A percentile compares a stretch with the other conserved stretches of the same genome.
Evolutionary conservation across 2,329 filamentous ascomycete genomes (phyloP).

Genomic region (Lachnellula arida): DNA sequence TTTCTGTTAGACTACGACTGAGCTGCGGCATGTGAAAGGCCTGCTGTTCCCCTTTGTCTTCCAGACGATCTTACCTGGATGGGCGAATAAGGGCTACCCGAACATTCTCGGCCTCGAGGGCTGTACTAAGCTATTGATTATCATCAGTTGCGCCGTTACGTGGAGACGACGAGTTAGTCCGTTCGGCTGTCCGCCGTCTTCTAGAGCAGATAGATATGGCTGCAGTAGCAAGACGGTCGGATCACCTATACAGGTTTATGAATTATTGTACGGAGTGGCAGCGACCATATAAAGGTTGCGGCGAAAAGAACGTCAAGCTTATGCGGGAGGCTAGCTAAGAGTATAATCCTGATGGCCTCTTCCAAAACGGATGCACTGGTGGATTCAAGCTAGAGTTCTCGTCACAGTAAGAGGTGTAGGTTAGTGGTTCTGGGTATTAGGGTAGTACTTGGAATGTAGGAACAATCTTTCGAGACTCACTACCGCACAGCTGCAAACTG

Average conservation of each 20-base stretch:
- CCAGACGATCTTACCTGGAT: constrained; percentile 1
- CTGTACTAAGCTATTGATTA: not conserved
- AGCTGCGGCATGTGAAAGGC: constrained; percentile 1
- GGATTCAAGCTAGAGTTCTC: constrained; percentile 20
- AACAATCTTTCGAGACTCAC: too few relatives aligned
- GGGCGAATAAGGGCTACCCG: constrained; percentile 1
- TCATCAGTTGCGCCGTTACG: not conserved
- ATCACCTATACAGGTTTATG: constrained; percentile 1
- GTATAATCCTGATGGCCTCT: constrained; percentile 26
- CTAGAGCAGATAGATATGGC: constrained; percentile 2
- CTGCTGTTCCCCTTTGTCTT: not conserved
- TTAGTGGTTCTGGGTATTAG: too few relatives aligned
- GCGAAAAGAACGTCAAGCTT: constrained; percentile 4
- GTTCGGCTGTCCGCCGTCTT: not conserved
- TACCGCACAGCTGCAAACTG: too few relatives aligned
- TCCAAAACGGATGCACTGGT: constrained; percentile 21
- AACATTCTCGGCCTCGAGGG: not conserved
- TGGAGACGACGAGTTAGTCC: constrained; percentile 3
- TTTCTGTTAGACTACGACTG: constrained; percentile 5
- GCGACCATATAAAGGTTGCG: constrained; percentile 5
- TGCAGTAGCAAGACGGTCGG: not conserved
- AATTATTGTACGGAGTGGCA: constrained; percentile 8
- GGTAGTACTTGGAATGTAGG: too few relatives aligned
- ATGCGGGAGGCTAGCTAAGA: constrained; percentile 19
- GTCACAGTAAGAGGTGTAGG: not conserved